Percentiles rank a stretch among this genome's conserved stretches.
These are phyloP conservation scores for Coprinopsis strossmayeri DNA, from an alignment of 768 basidiomycete genomes.

Conservation along the genomic window DNA sequence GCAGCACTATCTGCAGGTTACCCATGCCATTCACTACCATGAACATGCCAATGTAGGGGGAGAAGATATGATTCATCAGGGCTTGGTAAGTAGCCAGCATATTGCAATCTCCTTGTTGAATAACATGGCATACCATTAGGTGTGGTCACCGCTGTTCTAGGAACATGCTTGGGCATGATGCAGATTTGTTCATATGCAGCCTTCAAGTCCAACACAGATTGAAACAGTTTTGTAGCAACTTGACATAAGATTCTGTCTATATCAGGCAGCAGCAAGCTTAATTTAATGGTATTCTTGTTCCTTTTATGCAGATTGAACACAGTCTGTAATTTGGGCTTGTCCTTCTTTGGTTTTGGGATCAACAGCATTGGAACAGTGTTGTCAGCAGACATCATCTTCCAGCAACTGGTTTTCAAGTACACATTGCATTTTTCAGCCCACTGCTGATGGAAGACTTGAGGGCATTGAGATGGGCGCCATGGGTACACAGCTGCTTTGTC, in stretches of 20 bases:
- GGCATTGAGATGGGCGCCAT: background rate
- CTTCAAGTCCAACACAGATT: constrained; percentile 30
- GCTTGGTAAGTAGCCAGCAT: constrained; percentile 19
- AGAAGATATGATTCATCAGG: constrained; percentile 28
- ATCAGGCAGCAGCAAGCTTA: constrained; percentile 20
- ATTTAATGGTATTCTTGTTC: constrained; percentile 30
- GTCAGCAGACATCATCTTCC: background rate
- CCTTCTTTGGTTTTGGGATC: constrained; percentile 20
- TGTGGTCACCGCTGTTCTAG: constrained; percentile 18
- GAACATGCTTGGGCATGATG: constrained; percentile 20
- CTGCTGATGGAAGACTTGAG: background rate
- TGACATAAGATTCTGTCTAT: constrained; percentile 20
- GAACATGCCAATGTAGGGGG: constrained; percentile 24
- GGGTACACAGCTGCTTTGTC: background rate
- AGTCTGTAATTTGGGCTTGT: constrained; percentile 16
- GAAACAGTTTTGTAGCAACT: constrained; percentile 20
- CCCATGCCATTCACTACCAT: too few relatives aligned
- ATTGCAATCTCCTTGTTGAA: constrained; percentile 23
- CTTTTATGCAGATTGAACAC: constrained; percentile 28
- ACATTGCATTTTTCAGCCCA: background rate
- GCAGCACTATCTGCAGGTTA: too few relatives aligned
- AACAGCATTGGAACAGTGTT: constrained; percentile 26
- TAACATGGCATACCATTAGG: constrained; percentile 24
- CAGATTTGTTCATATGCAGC: constrained; percentile 35
- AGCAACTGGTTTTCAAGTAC: background rate